Percentiles rank a stretch among this genome's conserved stretches.
phyloP scores from a whole-genome alignment of 495 filamentous ascomycete genomes.

The Aspergillus sclerotioniger region DNA sequence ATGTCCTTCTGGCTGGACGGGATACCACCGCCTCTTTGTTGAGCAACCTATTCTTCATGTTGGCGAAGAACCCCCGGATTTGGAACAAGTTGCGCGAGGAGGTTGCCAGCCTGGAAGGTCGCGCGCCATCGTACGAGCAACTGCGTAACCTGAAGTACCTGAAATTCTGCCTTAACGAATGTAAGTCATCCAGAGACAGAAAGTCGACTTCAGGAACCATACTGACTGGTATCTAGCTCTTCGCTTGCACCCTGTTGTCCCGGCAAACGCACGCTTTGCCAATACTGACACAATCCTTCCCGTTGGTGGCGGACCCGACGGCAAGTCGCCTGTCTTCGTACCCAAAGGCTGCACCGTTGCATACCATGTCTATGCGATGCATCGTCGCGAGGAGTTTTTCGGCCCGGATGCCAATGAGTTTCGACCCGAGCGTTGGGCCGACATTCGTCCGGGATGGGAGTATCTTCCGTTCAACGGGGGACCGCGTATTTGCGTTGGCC shows the following conservation, averaged over 20 bases:
- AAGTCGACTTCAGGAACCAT: neutral
- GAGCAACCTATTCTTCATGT: conserved; percentile 53
- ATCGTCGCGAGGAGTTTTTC: conserved; percentile 54
- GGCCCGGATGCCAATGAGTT: conserved; percentile 51
- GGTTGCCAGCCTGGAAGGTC: conserved; percentile 26
- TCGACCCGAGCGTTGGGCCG: conserved; percentile 67
- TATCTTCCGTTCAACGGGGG: conserved; percentile 75
- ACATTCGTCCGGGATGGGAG: conserved; percentile 49
- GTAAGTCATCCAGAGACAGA: conserved; percentile 5
- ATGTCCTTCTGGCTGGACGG: conserved; percentile 54
- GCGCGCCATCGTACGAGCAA: conserved; percentile 52
- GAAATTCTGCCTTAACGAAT: conserved; percentile 56
- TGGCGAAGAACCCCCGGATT: conserved; percentile 47
- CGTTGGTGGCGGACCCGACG: conserved; percentile 68
- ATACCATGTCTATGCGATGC: conserved; percentile 66
- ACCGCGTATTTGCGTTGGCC: conserved; percentile 78
- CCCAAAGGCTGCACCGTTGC: conserved; percentile 52
- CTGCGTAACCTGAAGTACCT: conserved; percentile 74
- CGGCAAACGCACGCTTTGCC: conserved; percentile 67
- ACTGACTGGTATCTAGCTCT: conserved; percentile 27
- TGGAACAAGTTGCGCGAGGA: conserved; percentile 52
- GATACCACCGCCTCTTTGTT: conserved; percentile 65
- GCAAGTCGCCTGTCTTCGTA: conserved; percentile 59
- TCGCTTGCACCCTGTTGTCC: conserved; percentile 70
- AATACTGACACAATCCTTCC: conserved; percentile 69